Base-by-base conservation (phyloP, 805 yeast species). In the Teunomyces lycoperdinae region DNA sequence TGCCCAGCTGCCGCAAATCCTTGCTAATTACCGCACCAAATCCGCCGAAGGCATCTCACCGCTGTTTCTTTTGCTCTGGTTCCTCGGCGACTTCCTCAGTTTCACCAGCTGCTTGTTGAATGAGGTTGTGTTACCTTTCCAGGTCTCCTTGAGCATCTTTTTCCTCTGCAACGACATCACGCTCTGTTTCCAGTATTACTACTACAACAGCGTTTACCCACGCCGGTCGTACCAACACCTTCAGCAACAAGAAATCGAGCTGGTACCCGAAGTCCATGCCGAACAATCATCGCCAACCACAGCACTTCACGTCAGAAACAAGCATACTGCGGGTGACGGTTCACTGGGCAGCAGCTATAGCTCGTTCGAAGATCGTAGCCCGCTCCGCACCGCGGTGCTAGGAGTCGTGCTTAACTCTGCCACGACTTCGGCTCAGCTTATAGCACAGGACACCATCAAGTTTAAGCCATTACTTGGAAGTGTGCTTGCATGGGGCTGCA, bases 401-500 rank as follows among this genome's bases (percentile, higher is more conserved):
- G 43, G 43, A 4, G 43, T 10, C 5, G 34, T 41, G 9, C 28
- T 41, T n/a, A 28, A 41, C 14, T 41, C 34, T 7, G 34, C 43
- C 8, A 29, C 43, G 7, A n/a, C 43, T 2, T 41, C 43, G 8
- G 43, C 43, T 4, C 43, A 29, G 16, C 27, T 41, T 5, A 32
- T 42, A 16, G 13, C 45, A 7, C 17, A 9, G 29, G 38, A 42
- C 11, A 16, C 24, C 4, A 11, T 39, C 9, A 11, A 20, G 24
- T 20, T 20, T 17, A 41, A 28, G 28, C 10, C 34, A 2, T 16
- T 4, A 6, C 8, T 41, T 11, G 63, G 58, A 2, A 42, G 48
- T 1, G 33, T 58, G 14, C 58, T 87, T 36, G 90, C 97, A 0
- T 91, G 96, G 95, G 56, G 76, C 2, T 89, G 96, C 52, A 87